phyloP scores from a whole-genome alignment of 2,329 filamentous ascomycete species.

The Cercospora sp. region DNA sequence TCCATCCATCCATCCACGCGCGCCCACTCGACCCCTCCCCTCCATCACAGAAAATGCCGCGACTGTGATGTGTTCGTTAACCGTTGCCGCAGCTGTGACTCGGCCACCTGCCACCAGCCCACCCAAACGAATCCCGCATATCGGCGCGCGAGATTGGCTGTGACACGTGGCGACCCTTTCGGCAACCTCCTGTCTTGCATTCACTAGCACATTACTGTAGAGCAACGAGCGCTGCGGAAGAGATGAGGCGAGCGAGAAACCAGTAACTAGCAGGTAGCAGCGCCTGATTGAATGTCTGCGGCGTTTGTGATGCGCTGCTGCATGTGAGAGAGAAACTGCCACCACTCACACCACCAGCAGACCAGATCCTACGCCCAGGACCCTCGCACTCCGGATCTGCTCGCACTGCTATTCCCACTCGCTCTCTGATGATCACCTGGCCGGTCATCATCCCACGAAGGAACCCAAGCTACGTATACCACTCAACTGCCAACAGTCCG shows the following conservation, averaged over 20 bases:
- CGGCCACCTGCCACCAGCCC: neutral
- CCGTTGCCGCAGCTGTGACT: neutral
- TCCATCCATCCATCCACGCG: neutral
- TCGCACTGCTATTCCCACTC: neutral
- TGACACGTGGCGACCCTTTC: slow-evolving; percentile 19
- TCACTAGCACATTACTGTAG: slow-evolving; percentile 1
- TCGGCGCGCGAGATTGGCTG: slow-evolving; percentile 14
- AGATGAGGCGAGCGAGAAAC: neutral
- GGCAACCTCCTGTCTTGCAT: slow-evolving; percentile 12
- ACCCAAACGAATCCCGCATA: slow-evolving; percentile 4
- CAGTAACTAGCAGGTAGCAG: neutral
- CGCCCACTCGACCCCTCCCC: slow-evolving; percentile 1
- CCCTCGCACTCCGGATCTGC: neutral
- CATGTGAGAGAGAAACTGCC: neutral
- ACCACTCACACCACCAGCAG: neutral
- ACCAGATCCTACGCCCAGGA: neutral
- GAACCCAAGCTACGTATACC: neutral
- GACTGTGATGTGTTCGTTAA: neutral
- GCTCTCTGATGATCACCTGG: neutral
- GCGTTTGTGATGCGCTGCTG: neutral
- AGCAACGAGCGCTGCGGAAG: neutral
- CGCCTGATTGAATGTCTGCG: neutral
- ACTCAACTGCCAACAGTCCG: neutral
- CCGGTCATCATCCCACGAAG: neutral
- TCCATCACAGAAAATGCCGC: slow-evolving; percentile 4